Evolutionary conservation across 805 yeast genomes (phyloP).

Genomic region (Tetrapisispora nanseiensis): DNA sequence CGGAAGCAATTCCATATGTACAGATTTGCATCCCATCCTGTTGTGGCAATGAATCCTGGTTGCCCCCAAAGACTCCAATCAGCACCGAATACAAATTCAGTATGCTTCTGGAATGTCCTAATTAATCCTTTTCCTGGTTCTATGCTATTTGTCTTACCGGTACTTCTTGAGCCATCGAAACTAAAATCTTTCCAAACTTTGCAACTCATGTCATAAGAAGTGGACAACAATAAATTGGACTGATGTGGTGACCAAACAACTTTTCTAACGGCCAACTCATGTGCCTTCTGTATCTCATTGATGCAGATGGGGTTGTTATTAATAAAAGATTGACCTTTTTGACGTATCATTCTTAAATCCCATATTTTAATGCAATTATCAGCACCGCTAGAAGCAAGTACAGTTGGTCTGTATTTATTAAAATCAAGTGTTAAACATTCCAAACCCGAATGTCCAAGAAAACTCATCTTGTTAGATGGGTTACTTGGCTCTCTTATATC

Average conservation of each 20-base stretch:
- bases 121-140: constrained; percentile 41
- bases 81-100: constrained; percentile 85
- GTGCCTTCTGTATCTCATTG: constrained; percentile 70
- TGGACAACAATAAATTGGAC: constrained; percentile 56
- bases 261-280: constrained; percentile 78
- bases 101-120: constrained; percentile 56
- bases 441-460: constrained; percentile 66
- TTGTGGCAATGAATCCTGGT: constrained; percentile 90
- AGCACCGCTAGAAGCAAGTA: constrained; percentile 86
- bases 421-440: constrained; percentile 79
- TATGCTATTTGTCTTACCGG: constrained; percentile 35
- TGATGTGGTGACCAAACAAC: constrained; percentile 86
- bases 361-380: constrained; percentile 77
- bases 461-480: constrained; percentile 36
- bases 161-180: constrained; percentile 43
- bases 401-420: constrained; percentile 75
- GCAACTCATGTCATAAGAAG: constrained; percentile 89
- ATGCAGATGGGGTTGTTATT: constrained; percentile 39
- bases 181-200: constrained; percentile 75
- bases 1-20: constrained; percentile 66
- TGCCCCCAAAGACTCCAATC: constrained; percentile 97
- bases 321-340: background rate
- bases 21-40: constrained; percentile 96
- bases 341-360: constrained; percentile 61
- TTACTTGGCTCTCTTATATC: constrained; percentile 67